These are phyloP conservation scores for Rubia yunnanensis DNA, from an alignment of 257 asterid genomes.

Conservation along the genomic window DNA sequence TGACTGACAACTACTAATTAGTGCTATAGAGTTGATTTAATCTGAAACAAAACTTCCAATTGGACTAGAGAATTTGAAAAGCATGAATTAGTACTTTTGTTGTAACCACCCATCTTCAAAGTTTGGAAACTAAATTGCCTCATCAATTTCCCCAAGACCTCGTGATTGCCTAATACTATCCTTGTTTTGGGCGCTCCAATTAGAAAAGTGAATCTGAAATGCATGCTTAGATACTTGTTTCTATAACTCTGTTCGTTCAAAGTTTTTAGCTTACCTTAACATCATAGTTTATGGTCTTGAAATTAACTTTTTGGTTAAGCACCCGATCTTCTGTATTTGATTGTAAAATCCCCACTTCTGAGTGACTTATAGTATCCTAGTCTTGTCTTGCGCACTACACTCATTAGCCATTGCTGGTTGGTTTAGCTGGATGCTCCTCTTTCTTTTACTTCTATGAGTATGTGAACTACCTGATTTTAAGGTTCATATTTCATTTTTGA, in stretches of 20 bases:
- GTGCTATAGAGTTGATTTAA: not conserved
- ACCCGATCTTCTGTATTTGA: not conserved
- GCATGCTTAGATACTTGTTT: not conserved
- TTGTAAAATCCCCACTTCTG: not conserved
- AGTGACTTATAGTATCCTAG: not conserved
- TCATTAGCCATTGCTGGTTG: not conserved
- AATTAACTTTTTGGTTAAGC: not conserved
- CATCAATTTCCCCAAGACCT: not conserved
- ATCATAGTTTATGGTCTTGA: not conserved
- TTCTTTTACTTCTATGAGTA: slow-evolving; percentile 3
- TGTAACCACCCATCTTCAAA: not conserved
- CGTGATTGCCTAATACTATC: no score
- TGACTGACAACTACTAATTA: not conserved
- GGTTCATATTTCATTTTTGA: not conserved
- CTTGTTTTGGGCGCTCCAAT: not conserved
- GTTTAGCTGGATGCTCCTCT: not conserved
- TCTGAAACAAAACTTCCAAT: not conserved
- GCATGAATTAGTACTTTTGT: not conserved
- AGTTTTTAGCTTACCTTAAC: not conserved
- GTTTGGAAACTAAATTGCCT: not conserved
- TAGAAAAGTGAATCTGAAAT: not conserved
- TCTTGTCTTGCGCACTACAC: not conserved
- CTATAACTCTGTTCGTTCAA: not conserved
- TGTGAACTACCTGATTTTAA: not conserved
- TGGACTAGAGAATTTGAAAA: not conserved